Evolutionary conservation across 2,329 filamentous ascomycete genomes (phyloP), one percentile per base, ranked within the genome.

Genomic region (Paecilomyces variotii): DNA sequence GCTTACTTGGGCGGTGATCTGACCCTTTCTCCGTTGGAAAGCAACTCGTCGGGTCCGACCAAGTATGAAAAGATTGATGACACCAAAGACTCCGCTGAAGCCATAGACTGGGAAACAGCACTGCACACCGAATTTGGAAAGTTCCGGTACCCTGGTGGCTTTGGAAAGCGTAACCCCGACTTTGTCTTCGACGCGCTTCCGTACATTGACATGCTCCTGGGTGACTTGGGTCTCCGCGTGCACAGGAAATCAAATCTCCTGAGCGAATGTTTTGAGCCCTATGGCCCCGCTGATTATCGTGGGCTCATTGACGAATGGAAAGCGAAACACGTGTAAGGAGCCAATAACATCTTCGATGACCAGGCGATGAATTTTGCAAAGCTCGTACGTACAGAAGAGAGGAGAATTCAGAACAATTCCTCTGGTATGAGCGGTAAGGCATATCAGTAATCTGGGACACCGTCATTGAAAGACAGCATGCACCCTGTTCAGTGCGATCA

Each of bases 111-210:
- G 65, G 80, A 87, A 64, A 84, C 86, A 0, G 80, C 86, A 26
- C 74, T 91, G 53, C 79, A 87, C 67, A 85, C 81, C 24, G 83
- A 87, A 39, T 93, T 87, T 68, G 86, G 87, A 3, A 84, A 80
- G 62, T 87, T 86, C 82, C 80, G 89, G 27, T 89, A 88, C 65
- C 72, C 70, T 0, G 71, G 62, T 0, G 88, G 87, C 0, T 86
- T 84, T 66, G 87, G 87, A 0, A 78, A 76, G 10, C 66, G 68
- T 1, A 71, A 73, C 10, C 72, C 74, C 0, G 88, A 90, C 69
- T 86, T 91, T 63, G 85, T 89, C 19, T 92, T 93, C 67, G 90
- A 94, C 70, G 82, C 82, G 0, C 70, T 93, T 57, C 88, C 88
- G 3, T 94, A 91, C 67, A 69, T 90, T 19, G 89, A 92, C 70